Percentiles rank a stretch among this genome's conserved stretches.
Evolutionary conservation across 306 rosid species (phyloP).

Genomic region (Lupinus albus): DNA sequence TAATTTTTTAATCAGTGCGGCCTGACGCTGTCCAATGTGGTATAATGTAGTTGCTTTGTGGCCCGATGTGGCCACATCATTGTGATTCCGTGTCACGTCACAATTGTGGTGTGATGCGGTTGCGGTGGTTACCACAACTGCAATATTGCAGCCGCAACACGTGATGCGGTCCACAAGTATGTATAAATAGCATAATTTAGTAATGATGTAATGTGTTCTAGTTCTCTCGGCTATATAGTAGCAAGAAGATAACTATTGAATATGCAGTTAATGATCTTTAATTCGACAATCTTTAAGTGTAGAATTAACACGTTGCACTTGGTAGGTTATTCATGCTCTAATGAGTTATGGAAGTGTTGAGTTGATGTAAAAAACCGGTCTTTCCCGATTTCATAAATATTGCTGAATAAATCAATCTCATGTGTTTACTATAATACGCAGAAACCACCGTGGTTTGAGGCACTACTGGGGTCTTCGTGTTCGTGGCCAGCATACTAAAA

Average conservation of each 20-base stretch:
- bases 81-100: no score
- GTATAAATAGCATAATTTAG: no score
- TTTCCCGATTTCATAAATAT: background rate
- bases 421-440: slow-evolving; percentile 10
- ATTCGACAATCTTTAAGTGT: background rate
- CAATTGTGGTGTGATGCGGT: no score
- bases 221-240: background rate
- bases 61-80: no score
- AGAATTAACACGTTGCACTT: background rate
- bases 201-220: background rate
- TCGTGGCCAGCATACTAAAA: slow-evolving; percentile 80
- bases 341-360: background rate
- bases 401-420: background rate
- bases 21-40: no score
- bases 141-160: no score
- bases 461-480: slow-evolving; percentile 47
- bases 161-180: no score
- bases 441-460: slow-evolving; percentile 35
- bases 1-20: no score
- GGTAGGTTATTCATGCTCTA: background rate
- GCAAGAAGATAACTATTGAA: background rate
- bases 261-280: no score
- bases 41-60: no score
- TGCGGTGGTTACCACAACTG: no score
- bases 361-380: background rate